Conservation (phyloP, 331 rosid species). For the Acacia concinna region DNA sequence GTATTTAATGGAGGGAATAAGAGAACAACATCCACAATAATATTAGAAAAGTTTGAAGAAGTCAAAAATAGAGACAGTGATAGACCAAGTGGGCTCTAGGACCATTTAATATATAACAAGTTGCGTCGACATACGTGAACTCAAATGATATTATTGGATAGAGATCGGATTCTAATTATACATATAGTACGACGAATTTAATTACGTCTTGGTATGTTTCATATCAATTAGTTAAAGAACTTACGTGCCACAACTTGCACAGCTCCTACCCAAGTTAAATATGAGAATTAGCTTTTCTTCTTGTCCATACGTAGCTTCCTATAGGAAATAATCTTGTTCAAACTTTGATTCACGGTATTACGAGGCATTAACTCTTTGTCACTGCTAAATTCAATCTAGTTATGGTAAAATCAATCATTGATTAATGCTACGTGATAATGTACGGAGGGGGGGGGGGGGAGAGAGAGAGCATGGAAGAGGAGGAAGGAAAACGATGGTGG, state of each 20-base stretch:
- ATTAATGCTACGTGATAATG: background rate
- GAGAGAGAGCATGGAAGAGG: no score
- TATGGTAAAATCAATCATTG: background rate
- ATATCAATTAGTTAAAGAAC: background rate
- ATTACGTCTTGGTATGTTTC: background rate
- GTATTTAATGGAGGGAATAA: background rate
- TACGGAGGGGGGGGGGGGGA: no score
- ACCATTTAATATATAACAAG: background rate
- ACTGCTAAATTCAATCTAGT: background rate
- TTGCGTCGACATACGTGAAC: background rate
- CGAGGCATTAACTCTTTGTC: background rate
- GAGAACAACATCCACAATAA: background rate
- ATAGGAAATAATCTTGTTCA: background rate
- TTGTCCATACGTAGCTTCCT: background rate
- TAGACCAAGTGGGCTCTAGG: background rate
- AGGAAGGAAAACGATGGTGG: background rate
- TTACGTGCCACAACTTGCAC: background rate
- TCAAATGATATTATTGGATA: background rate
- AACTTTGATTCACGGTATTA: background rate
- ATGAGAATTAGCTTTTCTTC: background rate
- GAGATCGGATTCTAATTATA: background rate
- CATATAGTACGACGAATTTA: background rate
- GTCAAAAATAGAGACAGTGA: background rate
- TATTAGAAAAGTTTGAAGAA: background rate
- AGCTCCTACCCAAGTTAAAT: background rate